Base-by-base conservation (phyloP, 495 filamentous ascomycete species). In the Neurospora cerealis region DNA sequence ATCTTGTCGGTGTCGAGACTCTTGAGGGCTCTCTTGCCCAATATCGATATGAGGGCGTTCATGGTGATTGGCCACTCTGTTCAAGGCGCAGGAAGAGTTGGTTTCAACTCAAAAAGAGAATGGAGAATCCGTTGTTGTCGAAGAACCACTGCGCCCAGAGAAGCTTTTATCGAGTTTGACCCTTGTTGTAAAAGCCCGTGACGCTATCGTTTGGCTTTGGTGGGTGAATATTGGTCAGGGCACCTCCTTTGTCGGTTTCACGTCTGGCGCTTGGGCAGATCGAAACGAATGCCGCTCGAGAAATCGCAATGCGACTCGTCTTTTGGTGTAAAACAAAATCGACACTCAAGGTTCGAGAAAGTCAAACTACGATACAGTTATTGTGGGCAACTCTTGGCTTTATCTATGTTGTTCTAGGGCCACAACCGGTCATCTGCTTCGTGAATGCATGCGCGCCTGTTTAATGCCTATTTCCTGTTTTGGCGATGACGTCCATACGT, bases 1-100 rank as follows among this genome's bases (percentile, higher is more conserved):
- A 91, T 91, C 74, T 89, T 87, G 77, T 93, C 92, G 66, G 86
- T 83, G 21, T 87, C 81, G 13, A 87, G 87, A 79, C 93, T 91
- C 38, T 86, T 89, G 36, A 93, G 83, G 70, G 93, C 87, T 76
- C 84, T 89, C 79, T 92, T 91, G 75, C 87, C 85, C 54, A 93
- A 83, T 46, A 91, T 79, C 70, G 87, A 89, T 19, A 78, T 37
- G n/a, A 77, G 74, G 17, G 44, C 73, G 73, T 75, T 74, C 75
- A 78, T 79, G 54, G 44, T 78, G 48, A 60, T 34, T 54, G 48
- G 40, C 72, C 32, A 75, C 54, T 34, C 54, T 19, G 28, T 3
- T 66, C 2, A 8, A 17, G 24, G 72, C 28, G 69, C 73, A 69
- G 69, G 72, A 41, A 42, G 8, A 28, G 39, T 46, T 72, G 73